Evolutionary conservation across 2,329 filamentous ascomycete genomes (phyloP).

Genomic region (Didymosphaeria variabile): DNA sequence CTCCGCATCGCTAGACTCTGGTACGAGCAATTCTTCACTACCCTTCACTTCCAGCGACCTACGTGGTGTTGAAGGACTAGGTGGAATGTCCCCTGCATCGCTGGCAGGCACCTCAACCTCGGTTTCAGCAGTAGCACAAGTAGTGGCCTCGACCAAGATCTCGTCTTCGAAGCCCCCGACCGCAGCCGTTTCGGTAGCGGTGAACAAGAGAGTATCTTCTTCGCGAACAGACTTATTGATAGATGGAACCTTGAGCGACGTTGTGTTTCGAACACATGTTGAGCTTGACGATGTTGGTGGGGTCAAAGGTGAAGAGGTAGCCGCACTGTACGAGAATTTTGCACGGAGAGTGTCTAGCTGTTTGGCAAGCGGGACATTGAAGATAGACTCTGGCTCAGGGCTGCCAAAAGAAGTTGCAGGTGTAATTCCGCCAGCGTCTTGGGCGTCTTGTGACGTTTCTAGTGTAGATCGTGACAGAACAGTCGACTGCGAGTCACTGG

Average conservation of each 20-base stretch:
- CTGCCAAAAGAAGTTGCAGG: constrained; percentile 43
- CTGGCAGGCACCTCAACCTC: constrained; percentile 45
- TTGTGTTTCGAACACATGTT: not conserved
- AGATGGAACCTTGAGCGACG: not conserved
- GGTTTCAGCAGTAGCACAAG: constrained; percentile 39
- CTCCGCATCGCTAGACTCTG: constrained; percentile 53
- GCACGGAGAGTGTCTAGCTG: constrained; percentile 42
- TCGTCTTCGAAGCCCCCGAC: constrained; percentile 10
- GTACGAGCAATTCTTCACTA: constrained; percentile 58
- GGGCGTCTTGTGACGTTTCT: constrained; percentile 36
- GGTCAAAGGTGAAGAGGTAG: constrained; percentile 13
- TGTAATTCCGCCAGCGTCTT: constrained; percentile 33
- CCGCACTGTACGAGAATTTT: constrained; percentile 40
- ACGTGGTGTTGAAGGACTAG: constrained; percentile 30
- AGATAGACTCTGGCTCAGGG: constrained; percentile 37
- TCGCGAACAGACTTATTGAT: not conserved
- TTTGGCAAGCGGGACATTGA: constrained; percentile 36
- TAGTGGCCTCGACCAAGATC: constrained; percentile 34
- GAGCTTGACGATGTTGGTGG: not conserved
- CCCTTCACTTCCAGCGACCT: constrained; percentile 46
- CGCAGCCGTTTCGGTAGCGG: constrained; percentile 20
- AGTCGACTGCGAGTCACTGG: constrained; percentile 41
- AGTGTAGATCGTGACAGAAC: constrained; percentile 33
- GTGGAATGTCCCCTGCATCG: constrained; percentile 24
- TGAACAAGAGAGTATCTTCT: not conserved